A percentile compares a stretch with the other conserved stretches of the same genome.
Conservation (phyloP, 768 basidiomycete genomes). For the Cystofilobasidium ferigula region DNA sequence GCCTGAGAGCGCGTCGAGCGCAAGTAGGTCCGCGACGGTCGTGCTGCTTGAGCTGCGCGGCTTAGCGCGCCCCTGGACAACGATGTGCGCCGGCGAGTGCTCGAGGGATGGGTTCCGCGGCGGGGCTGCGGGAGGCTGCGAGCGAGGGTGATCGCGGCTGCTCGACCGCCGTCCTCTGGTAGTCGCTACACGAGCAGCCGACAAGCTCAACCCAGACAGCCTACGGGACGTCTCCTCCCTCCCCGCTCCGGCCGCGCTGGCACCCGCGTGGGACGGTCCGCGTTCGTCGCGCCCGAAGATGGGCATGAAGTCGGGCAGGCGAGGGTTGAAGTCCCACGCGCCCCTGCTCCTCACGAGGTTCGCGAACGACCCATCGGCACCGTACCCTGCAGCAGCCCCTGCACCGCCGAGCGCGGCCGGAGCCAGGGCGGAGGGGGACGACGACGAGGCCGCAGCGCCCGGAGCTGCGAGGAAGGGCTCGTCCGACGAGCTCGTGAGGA, state of each 20-base stretch:
- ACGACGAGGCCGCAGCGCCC: too few relatives aligned
- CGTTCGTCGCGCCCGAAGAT: conserved; percentile 3
- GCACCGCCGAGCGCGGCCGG: not conserved
- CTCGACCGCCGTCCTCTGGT: not conserved
- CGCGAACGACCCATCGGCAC: conserved; percentile 1
- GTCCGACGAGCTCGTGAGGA: conserved; percentile 17
- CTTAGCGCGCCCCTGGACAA: too few relatives aligned
- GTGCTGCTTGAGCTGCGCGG: conserved; percentile 5
- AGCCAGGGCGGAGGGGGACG: not conserved
- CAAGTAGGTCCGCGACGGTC: not conserved
- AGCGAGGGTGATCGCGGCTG: not conserved
- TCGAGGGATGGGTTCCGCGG: not conserved
- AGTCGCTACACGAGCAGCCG: not conserved
- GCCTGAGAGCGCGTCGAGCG: not conserved
- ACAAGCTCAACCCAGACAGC: not conserved
- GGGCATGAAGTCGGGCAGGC: conserved; percentile 16
- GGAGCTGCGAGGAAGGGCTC: conserved; percentile 3
- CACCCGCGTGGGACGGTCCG: not conserved
- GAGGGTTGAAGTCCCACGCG: conserved; percentile 26
- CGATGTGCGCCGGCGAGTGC: too few relatives aligned
- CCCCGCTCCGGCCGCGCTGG: not conserved
- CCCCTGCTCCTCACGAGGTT: conserved; percentile 13
- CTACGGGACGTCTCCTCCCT: not conserved
- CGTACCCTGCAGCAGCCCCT: not conserved
- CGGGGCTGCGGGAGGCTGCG: not conserved